phyloP scores from a whole-genome alignment of 2,329 filamentous ascomycete species.

The Canariomyces notabilis region DNA sequence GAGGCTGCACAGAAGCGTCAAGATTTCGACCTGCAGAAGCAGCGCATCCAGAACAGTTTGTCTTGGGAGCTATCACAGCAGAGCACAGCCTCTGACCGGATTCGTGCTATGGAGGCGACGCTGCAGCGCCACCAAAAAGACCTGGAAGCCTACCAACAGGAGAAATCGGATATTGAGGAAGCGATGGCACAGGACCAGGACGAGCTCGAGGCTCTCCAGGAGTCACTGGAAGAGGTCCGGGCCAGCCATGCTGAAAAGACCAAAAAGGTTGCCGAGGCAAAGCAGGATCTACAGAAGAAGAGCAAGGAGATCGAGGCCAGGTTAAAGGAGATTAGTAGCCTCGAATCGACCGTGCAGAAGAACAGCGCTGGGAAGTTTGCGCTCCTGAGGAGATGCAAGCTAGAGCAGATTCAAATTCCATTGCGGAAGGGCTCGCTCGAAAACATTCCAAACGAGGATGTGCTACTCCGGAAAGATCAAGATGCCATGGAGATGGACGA shows the following conservation, averaged over 20 bases:
- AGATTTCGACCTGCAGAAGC: conserved; percentile 79
- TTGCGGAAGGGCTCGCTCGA: conserved; percentile 73
- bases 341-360: conserved; percentile 84
- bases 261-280: conserved; percentile 70
- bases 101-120: conserved; percentile 62
- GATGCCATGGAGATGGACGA: conserved; percentile 88
- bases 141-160: conserved; percentile 62
- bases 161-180: conserved; percentile 71
- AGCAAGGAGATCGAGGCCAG: conserved; percentile 73
- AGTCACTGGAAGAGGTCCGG: conserved; percentile 65
- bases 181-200: conserved; percentile 67
- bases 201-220: conserved; percentile 70
- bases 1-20: conserved; percentile 82
- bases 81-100: conserved; percentile 59
- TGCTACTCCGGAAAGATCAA: conserved; percentile 67
- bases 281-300: conserved; percentile 74
- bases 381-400: conserved; percentile 79
- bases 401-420: conserved; percentile 88
- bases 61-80: conserved; percentile 52
- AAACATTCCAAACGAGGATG: conserved; percentile 80
- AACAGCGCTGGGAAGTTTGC: conserved; percentile 80
- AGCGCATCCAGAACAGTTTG: conserved; percentile 60
- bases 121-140: conserved; percentile 63
- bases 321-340: conserved; percentile 66
- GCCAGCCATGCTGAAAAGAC: conserved; percentile 49